Evolutionary conservation across 2,329 filamentous ascomycete genomes (phyloP), one percentile per base, ranked within the genome.

Genomic region (Chrysosporium queenslandicum): DNA sequence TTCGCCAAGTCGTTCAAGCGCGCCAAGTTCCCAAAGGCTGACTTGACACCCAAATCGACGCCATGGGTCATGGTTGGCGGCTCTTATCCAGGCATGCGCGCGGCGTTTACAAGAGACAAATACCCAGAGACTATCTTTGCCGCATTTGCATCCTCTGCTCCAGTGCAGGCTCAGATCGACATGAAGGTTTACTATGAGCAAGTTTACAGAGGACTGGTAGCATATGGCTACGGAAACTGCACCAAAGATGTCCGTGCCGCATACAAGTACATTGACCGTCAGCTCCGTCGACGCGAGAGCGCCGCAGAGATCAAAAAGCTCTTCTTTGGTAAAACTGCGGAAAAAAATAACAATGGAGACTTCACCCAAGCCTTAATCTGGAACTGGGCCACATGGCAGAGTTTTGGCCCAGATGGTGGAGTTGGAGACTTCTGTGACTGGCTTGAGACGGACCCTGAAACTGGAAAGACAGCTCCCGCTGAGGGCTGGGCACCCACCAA

Each of bases 171-270:
- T 2, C 64, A 62, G 4, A 58, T 73, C n/a, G 68, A 77, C 53
- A 75, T 77, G 70, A 70, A 68, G n/a, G 62, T 69, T 20, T 78
- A 77, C 58, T 77, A 68, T 49, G 74, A 77, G 20, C 71, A 75
- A 34, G 61, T 78, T 1, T 73, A 73, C 57, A 68, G 66, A 9
- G 74, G 72, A 2, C 66, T 78, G 64, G 66, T 70, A 3, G 68
- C 66, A 4, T 76, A 77, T 52, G 77, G 76, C 53, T 68, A 71
- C 32, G 64, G 64, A 2, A 77, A 77, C 59, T 79, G 77, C 61
- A 70, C 73, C 11, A 64, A 66, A 11, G 75, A 78, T 53, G 67
- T 77, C 46, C 67, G 74, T 14, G 72, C 73, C 4, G 74, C 73
- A 2, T 64, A 77, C 34, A 55, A 63, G 23, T 75, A 75, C 56